Base-by-base conservation (phyloP, 441 rosid species). In the Aquilaria agallochum region DNA sequence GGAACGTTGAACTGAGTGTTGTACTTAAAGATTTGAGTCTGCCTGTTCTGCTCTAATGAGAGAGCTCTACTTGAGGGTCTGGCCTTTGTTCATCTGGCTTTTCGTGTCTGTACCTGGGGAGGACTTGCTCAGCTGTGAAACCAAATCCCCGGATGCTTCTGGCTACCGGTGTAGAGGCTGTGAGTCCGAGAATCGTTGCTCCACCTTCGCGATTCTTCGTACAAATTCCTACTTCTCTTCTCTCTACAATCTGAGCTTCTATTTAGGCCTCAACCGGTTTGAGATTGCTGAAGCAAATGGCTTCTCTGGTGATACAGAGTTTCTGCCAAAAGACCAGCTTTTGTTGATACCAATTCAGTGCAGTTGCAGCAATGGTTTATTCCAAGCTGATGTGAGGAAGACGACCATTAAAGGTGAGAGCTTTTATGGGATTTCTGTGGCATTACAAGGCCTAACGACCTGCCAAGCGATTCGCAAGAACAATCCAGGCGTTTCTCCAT, bases 361-460 rank as follows among this genome's bases (percentile, higher is more conserved):
- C 65, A 77, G 69, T 66, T 92, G 98, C 74, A 69, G 63, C 59
- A 80, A 77, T 42, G 74, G 80, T 27, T 55, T 72, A 67, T 92
- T 78, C 60, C 79, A 75, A 71, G 90, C 98, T 32, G 71, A 65
- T 56, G 56, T 85, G 44, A 66, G 70, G 7, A 85, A 74, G 67
- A 81, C 79, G n/a, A 67, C 83, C 15, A 55, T 74, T 40, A 73
- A 75, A 67, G 90, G 96, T 11, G 94, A 87, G 74, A 84, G 80
- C 52, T 84, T 92, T 71, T 60, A 64, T 62, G 58, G 80, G 65
- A 77, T 92, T 63, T 72, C 90, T 33, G 78, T 77, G 58, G 83
- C 95, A 5, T 71, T 89, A 2, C 84, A 83, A 67, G 95, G 96
- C 66, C 76, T 92, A 67, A 88, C 94, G 44, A 73, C 89, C 33